Percentiles rank a stretch among this genome's conserved stretches.
These are phyloP conservation scores for Urochloa ruziziensis DNA, from an alignment of 176 grass and related monocot species.

Conservation along the genomic window DNA sequence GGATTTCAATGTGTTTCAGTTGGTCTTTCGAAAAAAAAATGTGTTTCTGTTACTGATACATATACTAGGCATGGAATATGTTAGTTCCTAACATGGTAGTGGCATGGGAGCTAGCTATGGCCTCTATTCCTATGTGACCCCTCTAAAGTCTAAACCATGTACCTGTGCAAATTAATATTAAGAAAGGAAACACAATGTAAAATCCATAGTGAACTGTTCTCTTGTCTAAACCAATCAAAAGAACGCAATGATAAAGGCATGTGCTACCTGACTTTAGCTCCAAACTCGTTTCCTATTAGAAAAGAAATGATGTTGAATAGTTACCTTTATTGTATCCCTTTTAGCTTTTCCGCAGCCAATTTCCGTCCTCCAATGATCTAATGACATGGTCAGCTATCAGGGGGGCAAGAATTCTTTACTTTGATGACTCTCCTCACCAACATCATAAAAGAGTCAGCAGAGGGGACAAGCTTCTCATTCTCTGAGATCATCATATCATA, in stretches of 20 bases:
- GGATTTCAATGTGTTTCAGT: neutral
- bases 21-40: no score
- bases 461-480: slow-evolving; percentile 48
- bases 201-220: neutral
- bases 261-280: neutral
- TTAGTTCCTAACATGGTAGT: neutral
- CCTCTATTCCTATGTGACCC: neutral
- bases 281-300: neutral
- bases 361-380: neutral
- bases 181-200: neutral
- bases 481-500: slow-evolving; percentile 64
- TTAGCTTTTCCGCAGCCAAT: neutral
- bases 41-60: neutral
- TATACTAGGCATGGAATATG: neutral
- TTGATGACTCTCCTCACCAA: slow-evolving; percentile 55
- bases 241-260: neutral
- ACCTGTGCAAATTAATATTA: neutral
- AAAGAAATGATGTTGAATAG: neutral
- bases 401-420: slow-evolving; percentile 7
- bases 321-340: slow-evolving; percentile 1
- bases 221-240: neutral
- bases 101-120: neutral
- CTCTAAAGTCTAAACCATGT: neutral
- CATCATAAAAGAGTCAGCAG: slow-evolving; percentile 56
- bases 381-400: slow-evolving; percentile 2